phyloP scores from a whole-genome alignment of 768 basidiomycete species.

The Leucocoprinus leucothites region DNA sequence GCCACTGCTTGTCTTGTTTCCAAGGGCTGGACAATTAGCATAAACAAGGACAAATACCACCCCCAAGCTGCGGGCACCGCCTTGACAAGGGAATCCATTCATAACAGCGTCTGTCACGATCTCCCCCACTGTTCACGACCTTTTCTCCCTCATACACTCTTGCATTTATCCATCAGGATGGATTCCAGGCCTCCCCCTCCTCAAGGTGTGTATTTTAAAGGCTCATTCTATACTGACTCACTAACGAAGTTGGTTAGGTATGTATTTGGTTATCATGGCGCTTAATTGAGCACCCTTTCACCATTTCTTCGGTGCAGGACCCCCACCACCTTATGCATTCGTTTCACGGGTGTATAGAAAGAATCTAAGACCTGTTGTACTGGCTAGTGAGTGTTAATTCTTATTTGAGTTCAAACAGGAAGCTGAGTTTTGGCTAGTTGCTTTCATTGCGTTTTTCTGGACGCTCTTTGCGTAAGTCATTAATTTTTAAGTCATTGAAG shows the following conservation, averaged over 20 bases:
- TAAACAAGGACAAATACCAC: conserved; percentile 2
- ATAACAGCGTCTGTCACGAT: not conserved
- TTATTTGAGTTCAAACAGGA: not conserved
- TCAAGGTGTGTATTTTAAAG: conserved; percentile 28
- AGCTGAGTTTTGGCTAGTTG: conserved; percentile 25
- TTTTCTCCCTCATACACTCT: not conserved
- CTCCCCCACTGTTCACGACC: not conserved
- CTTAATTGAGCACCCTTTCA: no score
- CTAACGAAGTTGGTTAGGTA: not conserved
- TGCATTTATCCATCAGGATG: conserved; percentile 21
- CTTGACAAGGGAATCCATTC: conserved; percentile 4
- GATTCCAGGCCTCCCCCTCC: conserved; percentile 37
- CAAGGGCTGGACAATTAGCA: not conserved
- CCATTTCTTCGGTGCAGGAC: conserved; percentile 25
- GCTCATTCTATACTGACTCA: not conserved
- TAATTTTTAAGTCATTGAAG: not conserved
- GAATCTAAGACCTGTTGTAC: conserved; percentile 62
- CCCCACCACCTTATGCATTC: conserved; percentile 59
- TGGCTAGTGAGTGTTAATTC: conserved; percentile 30
- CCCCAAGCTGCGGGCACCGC: conserved; percentile 6
- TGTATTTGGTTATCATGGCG: not conserved
- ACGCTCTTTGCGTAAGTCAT: conserved; percentile 50
- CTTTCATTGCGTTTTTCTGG: conserved; percentile 54
- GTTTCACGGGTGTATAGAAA: conserved; percentile 51
- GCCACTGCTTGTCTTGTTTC: not conserved